Conservation (phyloP, 805 yeast genomes). For the Saccharomycopsis sp. region DNA sequence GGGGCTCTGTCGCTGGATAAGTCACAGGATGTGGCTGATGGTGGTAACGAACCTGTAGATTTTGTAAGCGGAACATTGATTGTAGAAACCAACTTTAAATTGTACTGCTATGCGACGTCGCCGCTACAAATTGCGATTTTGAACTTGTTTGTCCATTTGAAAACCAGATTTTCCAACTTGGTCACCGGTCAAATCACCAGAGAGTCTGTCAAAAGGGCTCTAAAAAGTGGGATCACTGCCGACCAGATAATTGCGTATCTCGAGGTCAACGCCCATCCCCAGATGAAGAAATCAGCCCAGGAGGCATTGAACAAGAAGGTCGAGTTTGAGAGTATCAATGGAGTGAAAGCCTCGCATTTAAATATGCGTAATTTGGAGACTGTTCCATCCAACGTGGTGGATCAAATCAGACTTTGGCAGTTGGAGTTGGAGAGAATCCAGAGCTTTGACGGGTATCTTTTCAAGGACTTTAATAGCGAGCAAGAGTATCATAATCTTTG, state of each 20-base stretch:
- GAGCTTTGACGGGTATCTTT: conserved; percentile 78
- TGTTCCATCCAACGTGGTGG: conserved; percentile 93
- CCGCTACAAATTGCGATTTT: conserved; percentile 92
- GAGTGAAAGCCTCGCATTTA: conserved; percentile 31
- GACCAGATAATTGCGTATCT: conserved; percentile 88
- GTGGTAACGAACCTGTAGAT: conserved; percentile 24
- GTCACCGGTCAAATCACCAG: conserved; percentile 91
- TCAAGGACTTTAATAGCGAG: conserved; percentile 74
- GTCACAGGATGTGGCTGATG: conserved; percentile 22
- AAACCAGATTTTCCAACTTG: conserved; percentile 81
- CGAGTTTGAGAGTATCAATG: conserved; percentile 52
- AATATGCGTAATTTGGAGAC: conserved; percentile 29
- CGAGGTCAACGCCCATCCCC: conserved; percentile 90
- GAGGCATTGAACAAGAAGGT: conserved; percentile 59
- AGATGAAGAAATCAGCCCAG: conserved; percentile 72
- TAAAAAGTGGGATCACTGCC: conserved; percentile 85
- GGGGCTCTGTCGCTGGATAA: conserved; percentile 5
- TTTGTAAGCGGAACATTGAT: conserved; percentile 61
- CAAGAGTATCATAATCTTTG: conserved; percentile 68
- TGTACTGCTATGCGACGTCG: conserved; percentile 89
- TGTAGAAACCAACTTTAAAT: conserved; percentile 87
- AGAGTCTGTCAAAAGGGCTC: conserved; percentile 81
- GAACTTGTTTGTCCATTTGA: conserved; percentile 79
- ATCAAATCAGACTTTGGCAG: conserved; percentile 95
- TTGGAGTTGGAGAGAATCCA: conserved; percentile 88